Evolutionary conservation across 2,329 filamentous ascomycete species (phyloP).

Genomic region (Aschersonia sp.): DNA sequence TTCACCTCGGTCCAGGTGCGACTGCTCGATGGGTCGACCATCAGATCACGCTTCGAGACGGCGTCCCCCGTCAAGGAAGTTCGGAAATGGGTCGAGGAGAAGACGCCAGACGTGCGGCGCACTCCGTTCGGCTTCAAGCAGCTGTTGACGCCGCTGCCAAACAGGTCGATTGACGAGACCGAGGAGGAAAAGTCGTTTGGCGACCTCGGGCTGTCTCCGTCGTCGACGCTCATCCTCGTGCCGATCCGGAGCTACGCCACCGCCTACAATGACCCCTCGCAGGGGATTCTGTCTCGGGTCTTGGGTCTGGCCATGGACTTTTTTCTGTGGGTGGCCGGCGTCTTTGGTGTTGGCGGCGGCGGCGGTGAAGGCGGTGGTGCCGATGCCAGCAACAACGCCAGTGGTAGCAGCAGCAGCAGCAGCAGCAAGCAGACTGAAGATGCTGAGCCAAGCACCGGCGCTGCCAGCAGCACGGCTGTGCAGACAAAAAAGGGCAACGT

Average conservation of each 20-base stretch:
- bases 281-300: slow-evolving; percentile 13
- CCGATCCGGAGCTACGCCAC: slow-evolving; percentile 40
- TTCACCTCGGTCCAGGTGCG: slow-evolving; percentile 56
- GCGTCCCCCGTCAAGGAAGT: slow-evolving; percentile 52
- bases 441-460: no score
- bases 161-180: slow-evolving; percentile 54
- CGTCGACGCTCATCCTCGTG: slow-evolving; percentile 69
- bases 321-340: slow-evolving; percentile 20
- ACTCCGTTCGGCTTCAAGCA: slow-evolving; percentile 72
- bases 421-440: no score
- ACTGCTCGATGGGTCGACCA: slow-evolving; percentile 69
- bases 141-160: slow-evolving; percentile 65
- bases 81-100: slow-evolving; percentile 61
- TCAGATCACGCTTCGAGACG: slow-evolving; percentile 58
- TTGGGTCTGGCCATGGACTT: slow-evolving; percentile 16
- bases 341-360: slow-evolving; percentile 11
- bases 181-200: slow-evolving; percentile 59
- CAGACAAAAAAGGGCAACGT: slow-evolving; percentile 11
- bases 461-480: not conserved
- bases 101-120: slow-evolving; percentile 34
- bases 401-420: no score
- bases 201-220: slow-evolving; percentile 61
- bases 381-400: no score
- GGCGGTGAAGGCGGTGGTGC: not conserved
- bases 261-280: slow-evolving; percentile 22